phyloP scores from a whole-genome alignment of 1,139 yeast genomes.

The Pichia sp. region DNA sequence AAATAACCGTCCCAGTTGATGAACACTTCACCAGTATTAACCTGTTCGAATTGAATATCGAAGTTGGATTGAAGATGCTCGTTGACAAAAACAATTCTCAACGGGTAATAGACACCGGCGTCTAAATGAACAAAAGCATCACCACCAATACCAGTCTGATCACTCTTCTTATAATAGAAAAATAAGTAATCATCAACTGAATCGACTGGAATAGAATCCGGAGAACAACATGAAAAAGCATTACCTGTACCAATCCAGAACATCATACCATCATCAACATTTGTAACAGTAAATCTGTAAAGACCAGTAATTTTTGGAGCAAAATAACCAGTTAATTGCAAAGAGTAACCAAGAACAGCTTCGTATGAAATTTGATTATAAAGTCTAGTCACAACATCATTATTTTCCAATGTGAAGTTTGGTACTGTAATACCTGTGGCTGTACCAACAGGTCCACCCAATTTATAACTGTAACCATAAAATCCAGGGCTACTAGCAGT shows the following conservation, averaged over 20 bases:
- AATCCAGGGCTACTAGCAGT: too few relatives aligned
- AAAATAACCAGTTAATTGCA: conserved; percentile 23
- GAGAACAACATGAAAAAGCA: conserved; percentile 14
- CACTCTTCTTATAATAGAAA: too few relatives aligned
- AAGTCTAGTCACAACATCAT: too few relatives aligned
- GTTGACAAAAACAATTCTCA: neutral
- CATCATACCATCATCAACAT: conserved; percentile 13
- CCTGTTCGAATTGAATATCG: neutral
- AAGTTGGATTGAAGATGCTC: neutral
- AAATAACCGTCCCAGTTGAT: neutral
- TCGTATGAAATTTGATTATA: neutral
- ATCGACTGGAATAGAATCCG: neutral
- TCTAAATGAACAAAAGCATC: neutral
- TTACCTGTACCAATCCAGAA: conserved; percentile 14
- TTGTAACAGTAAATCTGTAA: conserved; percentile 5
- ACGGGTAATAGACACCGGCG: neutral
- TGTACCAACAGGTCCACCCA: too few relatives aligned
- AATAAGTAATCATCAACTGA: neutral
- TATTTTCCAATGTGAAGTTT: too few relatives aligned
- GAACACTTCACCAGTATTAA: too few relatives aligned
- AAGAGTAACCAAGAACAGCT: conserved; percentile 1
- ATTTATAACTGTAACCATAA: too few relatives aligned
- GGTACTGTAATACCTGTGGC: too few relatives aligned
- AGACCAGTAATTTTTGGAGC: conserved; percentile 12
- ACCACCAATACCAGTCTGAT: neutral